Evolutionary conservation across 2,329 filamentous ascomycete species (phyloP), one percentile per base, ranked within the genome.

Genomic region (Fusarium algeriense): DNA sequence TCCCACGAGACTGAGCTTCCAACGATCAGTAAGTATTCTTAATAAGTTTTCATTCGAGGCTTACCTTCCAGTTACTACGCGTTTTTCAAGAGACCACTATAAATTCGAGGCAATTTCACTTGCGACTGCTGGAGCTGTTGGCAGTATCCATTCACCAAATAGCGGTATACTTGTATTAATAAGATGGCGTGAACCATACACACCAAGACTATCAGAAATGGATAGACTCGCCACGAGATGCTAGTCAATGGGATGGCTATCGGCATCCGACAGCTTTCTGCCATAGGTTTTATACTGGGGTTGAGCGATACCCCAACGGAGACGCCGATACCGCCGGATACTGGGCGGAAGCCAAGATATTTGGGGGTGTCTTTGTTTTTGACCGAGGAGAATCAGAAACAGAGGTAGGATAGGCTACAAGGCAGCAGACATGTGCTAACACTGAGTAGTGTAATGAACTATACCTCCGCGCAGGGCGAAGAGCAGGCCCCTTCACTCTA

Each of bases 331-430:
- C 62, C 14, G 60, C 14, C 7, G 69, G 60, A 3, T 73, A 72
- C 6, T 74, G 69, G 69, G 69, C 66, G 4, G 66, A 74, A 28
- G 57, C 50, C 1, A 69, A 49, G 13, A 55, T 74, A 2, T 64
- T 74, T 2, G 71, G 69, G 2, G 69, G 71, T 0, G 50, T 70
- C 1, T 37, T 74, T 0, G 57, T 72, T 0, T 70, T 74, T 13
- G 65, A 70, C 10, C 50, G 65, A 1, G 66, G 69, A 3, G 62
- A 65, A 26, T 34, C 60, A 1, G 60, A 70, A 13, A 7, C 28
- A 32, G 62, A 60, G 62, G 67, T 69, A 52, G 4, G 9, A 7
- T 13, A 11, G 26, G 7, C 44, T 4, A 6, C 7, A 30, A 4
- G 11, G 11, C 5, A 3, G 7, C n/a, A 13, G 8, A 12, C 5